Evolutionary conservation across 305 asterid species (phyloP).

Genomic region (Coffea humblotiana): DNA sequence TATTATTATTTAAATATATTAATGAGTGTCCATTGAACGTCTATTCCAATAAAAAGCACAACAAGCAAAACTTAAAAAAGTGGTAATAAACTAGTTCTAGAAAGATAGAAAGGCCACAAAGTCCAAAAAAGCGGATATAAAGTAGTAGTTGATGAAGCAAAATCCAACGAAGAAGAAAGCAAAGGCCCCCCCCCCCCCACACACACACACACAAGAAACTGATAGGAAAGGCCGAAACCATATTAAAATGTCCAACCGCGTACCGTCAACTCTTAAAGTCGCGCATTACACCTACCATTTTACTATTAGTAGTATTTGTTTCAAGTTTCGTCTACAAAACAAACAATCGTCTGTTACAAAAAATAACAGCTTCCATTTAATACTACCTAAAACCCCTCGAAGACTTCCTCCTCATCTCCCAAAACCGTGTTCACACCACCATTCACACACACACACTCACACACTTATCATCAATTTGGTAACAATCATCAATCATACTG

Average conservation of each 20-base stretch:
- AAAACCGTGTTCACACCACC: conserved; percentile 56
- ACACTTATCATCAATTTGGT: conserved; percentile 13
- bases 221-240: not conserved
- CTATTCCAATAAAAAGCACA: no score
- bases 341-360: not conserved
- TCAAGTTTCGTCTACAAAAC: no score
- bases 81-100: not conserved
- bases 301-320: no score
- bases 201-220: no score
- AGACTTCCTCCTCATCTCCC: conserved; percentile 36
- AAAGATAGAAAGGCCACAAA: not conserved
- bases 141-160: not conserved
- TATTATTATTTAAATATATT: no score
- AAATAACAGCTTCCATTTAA: no score
- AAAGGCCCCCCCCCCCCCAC: not conserved
- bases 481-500: not conserved
- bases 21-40: no score
- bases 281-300: no score
- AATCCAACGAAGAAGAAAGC: not conserved
- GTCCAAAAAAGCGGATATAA: conserved; percentile 8
- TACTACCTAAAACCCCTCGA: conserved; percentile 19
- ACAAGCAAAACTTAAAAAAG: not conserved
- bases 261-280: no score
- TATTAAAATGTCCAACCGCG: conserved; percentile 14
- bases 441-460: conserved; percentile 35